Percentiles rank a stretch among this genome's conserved stretches.
Conservation (phyloP, 768 basidiomycete species). For the Termitomyces sp. region DNA sequence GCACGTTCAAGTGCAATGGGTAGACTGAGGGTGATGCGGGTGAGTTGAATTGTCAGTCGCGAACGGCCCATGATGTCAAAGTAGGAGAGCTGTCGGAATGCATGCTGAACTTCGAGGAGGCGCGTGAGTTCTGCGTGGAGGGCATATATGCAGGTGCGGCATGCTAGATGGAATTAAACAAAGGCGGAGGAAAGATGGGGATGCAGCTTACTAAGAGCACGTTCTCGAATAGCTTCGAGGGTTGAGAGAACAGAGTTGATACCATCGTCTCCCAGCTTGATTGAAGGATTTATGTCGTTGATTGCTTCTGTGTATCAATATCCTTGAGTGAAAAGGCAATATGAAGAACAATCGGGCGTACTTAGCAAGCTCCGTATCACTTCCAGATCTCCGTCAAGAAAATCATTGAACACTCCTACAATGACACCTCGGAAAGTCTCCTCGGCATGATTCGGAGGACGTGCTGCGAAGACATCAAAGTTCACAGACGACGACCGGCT, state of each 20-base stretch:
- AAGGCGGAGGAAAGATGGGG: neutral
- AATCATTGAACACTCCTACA: slow-evolving; percentile 72
- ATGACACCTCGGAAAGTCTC: slow-evolving; percentile 77
- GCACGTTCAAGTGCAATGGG: slow-evolving; percentile 73
- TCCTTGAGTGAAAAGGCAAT: neutral
- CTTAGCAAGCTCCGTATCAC: slow-evolving; percentile 73
- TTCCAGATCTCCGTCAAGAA: slow-evolving; percentile 84
- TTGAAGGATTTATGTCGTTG: slow-evolving; percentile 74
- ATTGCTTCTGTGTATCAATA: slow-evolving; percentile 48
- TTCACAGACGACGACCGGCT: slow-evolving; percentile 37
- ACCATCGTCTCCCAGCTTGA: slow-evolving; percentile 73
- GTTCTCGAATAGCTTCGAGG: slow-evolving; percentile 66
- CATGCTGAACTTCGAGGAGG: slow-evolving; percentile 77
- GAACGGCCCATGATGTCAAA: slow-evolving; percentile 74
- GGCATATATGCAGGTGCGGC: slow-evolving; percentile 70
- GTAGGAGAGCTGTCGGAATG: slow-evolving; percentile 70
- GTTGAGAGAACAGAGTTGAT: slow-evolving; percentile 71
- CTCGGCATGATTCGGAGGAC: slow-evolving; percentile 55
- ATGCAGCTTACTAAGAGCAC: slow-evolving; percentile 56
- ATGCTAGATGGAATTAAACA: slow-evolving; percentile 37
- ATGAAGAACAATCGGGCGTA: slow-evolving; percentile 27
- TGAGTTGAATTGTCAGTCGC: slow-evolving; percentile 70
- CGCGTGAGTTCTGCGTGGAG: slow-evolving; percentile 69
- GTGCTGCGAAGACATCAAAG: slow-evolving; percentile 52
- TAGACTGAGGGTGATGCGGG: slow-evolving; percentile 68